Base-by-base conservation (phyloP, 805 yeast species). In the Wickerhamiella domercqiae region DNA sequence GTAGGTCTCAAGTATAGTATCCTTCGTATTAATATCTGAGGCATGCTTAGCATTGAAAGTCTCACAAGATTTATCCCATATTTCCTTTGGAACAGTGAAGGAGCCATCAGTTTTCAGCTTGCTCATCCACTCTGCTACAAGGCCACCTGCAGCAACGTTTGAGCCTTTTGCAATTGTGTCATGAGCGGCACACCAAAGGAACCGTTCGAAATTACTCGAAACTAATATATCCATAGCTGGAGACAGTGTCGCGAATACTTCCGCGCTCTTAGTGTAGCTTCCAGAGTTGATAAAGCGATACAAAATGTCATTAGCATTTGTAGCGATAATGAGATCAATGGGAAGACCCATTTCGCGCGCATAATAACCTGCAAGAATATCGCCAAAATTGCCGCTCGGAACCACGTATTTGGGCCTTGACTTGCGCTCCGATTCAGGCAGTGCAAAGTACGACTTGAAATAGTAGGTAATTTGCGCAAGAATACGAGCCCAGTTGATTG, bases 201-300 rank as follows among this genome's bases (percentile, higher is more conserved):
- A 73, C 62, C 99, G 78, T 67, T 90, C 99, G 54, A 90, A 90
- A 61, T 90, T 90, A 20, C 94, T 80, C 14, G 96, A 83, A 40
- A 90, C 82, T 51, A 83, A 71, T 52, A 90, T 90, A 60, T 90
- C 99, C 99, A 90, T 90, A 32, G 99, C 99, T 46, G 99, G 99
- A 2, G 96, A 82, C 51, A 75, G 64, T 9, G 97, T 86, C 24
- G 87, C 84, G 55, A 78, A 81, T 34, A 83, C 97, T 34, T 59
- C 65, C 25, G 66, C 65, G 21, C 62, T 66, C 66, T 83, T 86
- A 50, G 78, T 84, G 54, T 90, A 90, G 45, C 71, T 67, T 43
- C 95, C 97, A 13, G 84, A 61, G 53, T 78, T 77, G 61, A 90
- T 62, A 66, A 90, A 90, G 61, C 99, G 75, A 62, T 90, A 82